Conservation (phyloP, 2,329 filamentous ascomycete species). For the Rutstroemia sydowiana region DNA sequence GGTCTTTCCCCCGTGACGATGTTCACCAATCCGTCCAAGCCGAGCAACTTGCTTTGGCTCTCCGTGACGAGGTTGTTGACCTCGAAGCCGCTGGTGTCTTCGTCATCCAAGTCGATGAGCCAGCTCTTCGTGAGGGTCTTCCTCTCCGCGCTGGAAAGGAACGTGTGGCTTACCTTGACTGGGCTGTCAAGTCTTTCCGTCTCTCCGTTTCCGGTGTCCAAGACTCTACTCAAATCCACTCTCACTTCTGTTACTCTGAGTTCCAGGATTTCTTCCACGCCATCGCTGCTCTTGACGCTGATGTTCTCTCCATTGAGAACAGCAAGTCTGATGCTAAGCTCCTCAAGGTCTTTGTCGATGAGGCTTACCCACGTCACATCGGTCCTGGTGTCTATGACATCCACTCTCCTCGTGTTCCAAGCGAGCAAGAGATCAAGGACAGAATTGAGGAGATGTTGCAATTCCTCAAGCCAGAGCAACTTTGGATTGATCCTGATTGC, state of each 20-base stretch:
- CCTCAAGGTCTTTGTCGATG: constrained; percentile 95
- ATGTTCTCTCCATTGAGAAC: constrained; percentile 99
- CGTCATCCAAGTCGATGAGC: constrained; percentile 99
- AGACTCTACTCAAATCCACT: constrained; percentile 98
- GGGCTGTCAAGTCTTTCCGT: constrained; percentile 98
- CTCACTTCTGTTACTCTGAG: constrained; percentile 99
- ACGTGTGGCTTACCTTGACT: constrained; percentile 92
- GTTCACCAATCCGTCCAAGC: constrained; percentile 99
- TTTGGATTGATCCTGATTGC: constrained; percentile 99
- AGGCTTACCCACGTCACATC: constrained; percentile 95
- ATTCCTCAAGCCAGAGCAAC: constrained; percentile 95
- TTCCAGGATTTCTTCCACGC: constrained; percentile 99
- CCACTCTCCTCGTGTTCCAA: constrained; percentile 95
- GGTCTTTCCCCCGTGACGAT: constrained; percentile 99
- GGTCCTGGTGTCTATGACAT: constrained; percentile 99
- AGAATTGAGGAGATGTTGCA: constrained; percentile 96
- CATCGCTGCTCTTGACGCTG: constrained; percentile 94
- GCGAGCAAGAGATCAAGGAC: constrained; percentile 97
- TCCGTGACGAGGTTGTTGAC: constrained; percentile 97
- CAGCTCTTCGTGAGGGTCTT: constrained; percentile 97
- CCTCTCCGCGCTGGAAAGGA: constrained; percentile 89
- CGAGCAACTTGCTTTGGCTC: constrained; percentile 95
- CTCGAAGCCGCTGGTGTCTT: constrained; percentile 94
- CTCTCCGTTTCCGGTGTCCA: constrained; percentile 87
- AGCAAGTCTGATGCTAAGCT: constrained; percentile 99